Percentiles rank a stretch among this genome's conserved stretches.
phyloP scores from a whole-genome alignment of 129 eudicot genomes.

The Pittosporum tobira region DNA sequence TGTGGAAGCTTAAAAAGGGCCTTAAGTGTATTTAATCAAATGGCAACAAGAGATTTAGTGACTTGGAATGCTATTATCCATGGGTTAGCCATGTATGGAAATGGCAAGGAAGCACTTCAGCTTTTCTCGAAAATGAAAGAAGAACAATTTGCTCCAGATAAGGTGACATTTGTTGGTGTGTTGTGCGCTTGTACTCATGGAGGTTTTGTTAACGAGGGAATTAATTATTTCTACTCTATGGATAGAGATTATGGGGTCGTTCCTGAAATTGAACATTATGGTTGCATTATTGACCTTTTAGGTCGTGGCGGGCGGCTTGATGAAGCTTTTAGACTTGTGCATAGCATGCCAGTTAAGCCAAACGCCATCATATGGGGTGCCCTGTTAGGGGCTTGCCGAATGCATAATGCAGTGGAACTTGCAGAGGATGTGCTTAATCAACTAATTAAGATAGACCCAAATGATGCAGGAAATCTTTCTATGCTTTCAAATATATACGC shows the following conservation, averaged over 20 bases:
- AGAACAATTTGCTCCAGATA: slow-evolving; percentile 65
- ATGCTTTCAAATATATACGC: slow-evolving; percentile 78
- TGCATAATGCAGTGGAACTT: slow-evolving; percentile 56
- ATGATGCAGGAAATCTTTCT: slow-evolving; percentile 50
- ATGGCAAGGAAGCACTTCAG: slow-evolving; percentile 60
- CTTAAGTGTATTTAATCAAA: slow-evolving; percentile 34
- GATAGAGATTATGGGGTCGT: slow-evolving; percentile 48
- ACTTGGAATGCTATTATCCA: slow-evolving; percentile 90
- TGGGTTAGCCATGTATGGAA: slow-evolving; percentile 82
- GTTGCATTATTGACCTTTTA: slow-evolving; percentile 80
- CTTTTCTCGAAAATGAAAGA: slow-evolving; percentile 55
- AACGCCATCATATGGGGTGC: slow-evolving; percentile 83
- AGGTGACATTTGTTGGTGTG: slow-evolving; percentile 70
- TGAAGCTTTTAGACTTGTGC: slow-evolving; percentile 68
- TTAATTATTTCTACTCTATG: slow-evolving; percentile 59
- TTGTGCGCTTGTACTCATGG: slow-evolving; percentile 81
- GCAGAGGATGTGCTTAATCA: slow-evolving; percentile 57
- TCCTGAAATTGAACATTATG: slow-evolving; percentile 85
- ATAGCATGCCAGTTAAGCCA: slow-evolving; percentile 76
- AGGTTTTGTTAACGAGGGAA: slow-evolving; percentile 55
- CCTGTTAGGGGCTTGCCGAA: slow-evolving; percentile 76
- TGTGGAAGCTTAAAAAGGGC: slow-evolving; percentile 76
- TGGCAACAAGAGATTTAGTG: slow-evolving; percentile 59
- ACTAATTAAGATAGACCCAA: slow-evolving; percentile 52
- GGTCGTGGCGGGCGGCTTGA: slow-evolving; percentile 75